Base-by-base conservation (phyloP, 805 yeast species). In the Spathaspora passalidarum region DNA sequence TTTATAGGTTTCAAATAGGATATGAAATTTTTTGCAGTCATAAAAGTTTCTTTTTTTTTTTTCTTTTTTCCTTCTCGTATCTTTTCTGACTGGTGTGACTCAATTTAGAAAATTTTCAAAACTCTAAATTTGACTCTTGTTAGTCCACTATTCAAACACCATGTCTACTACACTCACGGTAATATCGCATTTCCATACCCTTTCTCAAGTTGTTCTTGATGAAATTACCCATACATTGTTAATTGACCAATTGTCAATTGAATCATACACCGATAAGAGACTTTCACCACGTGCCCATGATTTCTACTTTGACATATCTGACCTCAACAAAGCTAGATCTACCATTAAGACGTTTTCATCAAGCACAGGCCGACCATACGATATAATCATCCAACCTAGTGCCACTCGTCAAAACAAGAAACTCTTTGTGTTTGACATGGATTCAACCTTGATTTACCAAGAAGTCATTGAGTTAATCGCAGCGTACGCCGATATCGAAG, bases 401-500 rank as follows among this genome's bases (percentile, higher is more conserved):
- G 44, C 36, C 5, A 38, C 49, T 5, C 57, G 78, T 44, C 50
- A 56, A 44, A 23, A 56, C 43, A 77, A 75, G 59, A 78, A 80
- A 56, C 71, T 94, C 42, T 83, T 88, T 50, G 88, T 95, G 9
- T 94, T 94, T 61, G 99, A 94, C 59, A 94, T 94, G 99, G 99
- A 94, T 69, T 90, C 97, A 0, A 94, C 99, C 0, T 71, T 94
- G 60, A 94, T 94, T 53, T 84, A 86, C 62, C 98, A 94, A 66
- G 99, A 94, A 67, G 97, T 94, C 34, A 94, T 94, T 55, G 99
- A 94, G 61, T 66, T 94, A 60, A 92, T 94, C 53, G 99, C 99
- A 2, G 89, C 89, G 0, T 85, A 88, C 56, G 98, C 97, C n/a
- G 76, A 79, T 53, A 96, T 94, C 26, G 97, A 94, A 59, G 81